These are phyloP conservation scores for Pyrenophora graminea DNA, from an alignment of 2,329 filamentous ascomycete species.

Conservation along the genomic window DNA sequence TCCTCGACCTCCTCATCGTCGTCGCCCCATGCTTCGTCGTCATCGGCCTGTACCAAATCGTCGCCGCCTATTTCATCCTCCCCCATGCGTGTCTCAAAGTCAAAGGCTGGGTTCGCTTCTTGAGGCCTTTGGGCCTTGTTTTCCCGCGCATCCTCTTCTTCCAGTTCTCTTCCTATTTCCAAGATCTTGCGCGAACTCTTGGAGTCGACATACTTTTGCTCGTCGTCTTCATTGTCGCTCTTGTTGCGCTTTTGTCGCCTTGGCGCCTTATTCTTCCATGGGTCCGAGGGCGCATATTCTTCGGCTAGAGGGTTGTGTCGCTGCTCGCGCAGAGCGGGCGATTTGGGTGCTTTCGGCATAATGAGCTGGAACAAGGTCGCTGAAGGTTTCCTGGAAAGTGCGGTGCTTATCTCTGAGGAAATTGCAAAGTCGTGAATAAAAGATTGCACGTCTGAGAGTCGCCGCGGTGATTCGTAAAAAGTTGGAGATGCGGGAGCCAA, in stretches of 20 bases:
- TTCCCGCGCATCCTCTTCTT: slow-evolving; percentile 74
- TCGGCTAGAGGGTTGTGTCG: slow-evolving; percentile 91
- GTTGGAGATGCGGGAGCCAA: slow-evolving; percentile 11
- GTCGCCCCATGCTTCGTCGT: slow-evolving; percentile 71
- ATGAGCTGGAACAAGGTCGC: background rate
- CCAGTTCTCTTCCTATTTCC: slow-evolving; percentile 84
- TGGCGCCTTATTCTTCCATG: slow-evolving; percentile 69
- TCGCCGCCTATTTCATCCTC: slow-evolving; percentile 47
- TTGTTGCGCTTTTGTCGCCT: slow-evolving; percentile 64
- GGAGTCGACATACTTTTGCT: slow-evolving; percentile 79
- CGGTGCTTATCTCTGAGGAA: background rate
- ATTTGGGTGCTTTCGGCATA: slow-evolving; percentile 79
- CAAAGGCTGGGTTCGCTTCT: slow-evolving; percentile 68
- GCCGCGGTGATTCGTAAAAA: slow-evolving; percentile 14
- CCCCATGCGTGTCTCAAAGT: slow-evolving; percentile 76
- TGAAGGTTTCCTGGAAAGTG: too few species aligned
- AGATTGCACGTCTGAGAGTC: background rate
- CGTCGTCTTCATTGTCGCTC: slow-evolving; percentile 59
- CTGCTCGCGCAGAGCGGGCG: slow-evolving; percentile 61
- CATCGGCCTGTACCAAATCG: slow-evolving; percentile 58
- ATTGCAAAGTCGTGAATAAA: background rate
- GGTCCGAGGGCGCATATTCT: slow-evolving; percentile 75
- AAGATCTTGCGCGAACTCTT: slow-evolving; percentile 88
- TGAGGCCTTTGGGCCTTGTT: slow-evolving; percentile 48
- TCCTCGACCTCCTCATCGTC: slow-evolving; percentile 74